These are phyloP conservation scores for Pneumocystis sp. DNA, from an alignment of 1,139 yeast species.

Conservation along the genomic window DNA sequence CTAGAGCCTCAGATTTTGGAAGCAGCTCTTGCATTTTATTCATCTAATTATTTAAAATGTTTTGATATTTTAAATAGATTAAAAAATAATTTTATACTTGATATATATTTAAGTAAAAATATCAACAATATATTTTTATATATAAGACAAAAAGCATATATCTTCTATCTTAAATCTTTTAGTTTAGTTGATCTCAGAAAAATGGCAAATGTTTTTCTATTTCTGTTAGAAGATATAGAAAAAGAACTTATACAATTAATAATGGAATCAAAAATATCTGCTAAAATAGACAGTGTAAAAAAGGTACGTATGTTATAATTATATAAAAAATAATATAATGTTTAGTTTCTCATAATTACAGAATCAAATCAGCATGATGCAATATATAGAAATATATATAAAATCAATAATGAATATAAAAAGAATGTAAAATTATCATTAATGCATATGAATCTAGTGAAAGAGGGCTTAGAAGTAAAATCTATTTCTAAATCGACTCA, in stretches of 20 bases:
- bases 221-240: conserved; percentile 8
- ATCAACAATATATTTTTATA: conserved; percentile 9
- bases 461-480: neutral
- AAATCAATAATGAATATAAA: neutral
- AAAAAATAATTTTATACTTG: conserved; percentile 13
- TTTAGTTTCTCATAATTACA: neutral
- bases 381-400: neutral
- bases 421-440: neutral
- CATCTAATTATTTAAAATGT: conserved; percentile 11
- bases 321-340: neutral
- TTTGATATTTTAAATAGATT: conserved; percentile 10
- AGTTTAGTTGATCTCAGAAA: conserved; percentile 13
- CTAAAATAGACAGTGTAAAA: conserved; percentile 2
- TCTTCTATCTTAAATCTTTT: conserved; percentile 14
- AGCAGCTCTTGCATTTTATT: conserved; percentile 12
- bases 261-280: conserved; percentile 6
- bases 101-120: conserved; percentile 14
- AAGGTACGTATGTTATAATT: neutral
- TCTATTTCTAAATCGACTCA: neutral
- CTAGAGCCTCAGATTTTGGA: conserved; percentile 12
- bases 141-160: conserved; percentile 14
- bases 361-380: neutral
- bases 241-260: conserved; percentile 11
- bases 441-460: neutral
- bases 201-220: conserved; percentile 13